phyloP scores from a whole-genome alignment of 352 stramenopile species.

The Blastocystis sp. region DNA sequence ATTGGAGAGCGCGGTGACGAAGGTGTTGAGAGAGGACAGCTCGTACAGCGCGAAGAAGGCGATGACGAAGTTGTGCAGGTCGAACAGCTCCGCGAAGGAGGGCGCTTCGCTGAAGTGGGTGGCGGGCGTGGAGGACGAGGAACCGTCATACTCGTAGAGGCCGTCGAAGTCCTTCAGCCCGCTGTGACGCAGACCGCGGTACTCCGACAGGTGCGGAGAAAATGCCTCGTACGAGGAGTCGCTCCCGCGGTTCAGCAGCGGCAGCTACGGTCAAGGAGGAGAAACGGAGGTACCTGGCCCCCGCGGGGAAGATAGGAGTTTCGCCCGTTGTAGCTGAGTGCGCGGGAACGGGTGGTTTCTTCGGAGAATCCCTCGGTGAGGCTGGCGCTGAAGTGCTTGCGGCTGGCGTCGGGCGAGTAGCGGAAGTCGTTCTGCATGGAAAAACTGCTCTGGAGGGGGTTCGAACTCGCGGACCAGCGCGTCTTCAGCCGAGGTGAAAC shows the following conservation, averaged over 20 bases:
- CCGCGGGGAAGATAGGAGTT: not conserved
- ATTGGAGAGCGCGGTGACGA: not conserved
- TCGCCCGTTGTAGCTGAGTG: not conserved
- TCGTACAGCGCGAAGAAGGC: conserved; percentile 19
- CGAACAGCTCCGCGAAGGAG: not conserved
- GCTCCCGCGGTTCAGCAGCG: not conserved
- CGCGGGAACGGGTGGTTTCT: not conserved
- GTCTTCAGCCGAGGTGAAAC: not conserved
- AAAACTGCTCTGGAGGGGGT: not conserved
- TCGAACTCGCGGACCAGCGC: not conserved
- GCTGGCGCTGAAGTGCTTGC: not conserved
- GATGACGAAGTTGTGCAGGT: conserved; percentile 4
- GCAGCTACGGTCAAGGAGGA: not conserved
- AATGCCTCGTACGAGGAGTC: not conserved
- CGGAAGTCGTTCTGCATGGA: not conserved
- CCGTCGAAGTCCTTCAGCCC: not conserved
- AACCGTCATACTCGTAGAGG: not conserved
- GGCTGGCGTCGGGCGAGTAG: not conserved
- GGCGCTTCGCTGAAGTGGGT: not conserved
- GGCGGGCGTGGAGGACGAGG: not conserved
- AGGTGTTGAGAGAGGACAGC: not conserved
- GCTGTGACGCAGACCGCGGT: not conserved
- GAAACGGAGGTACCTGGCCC: not conserved
- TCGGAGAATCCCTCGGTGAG: not conserved
- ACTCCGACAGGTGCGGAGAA: not conserved